Conservation (phyloP, 805 yeast genomes). For the Pichia rugopelliculosa region DNA sequence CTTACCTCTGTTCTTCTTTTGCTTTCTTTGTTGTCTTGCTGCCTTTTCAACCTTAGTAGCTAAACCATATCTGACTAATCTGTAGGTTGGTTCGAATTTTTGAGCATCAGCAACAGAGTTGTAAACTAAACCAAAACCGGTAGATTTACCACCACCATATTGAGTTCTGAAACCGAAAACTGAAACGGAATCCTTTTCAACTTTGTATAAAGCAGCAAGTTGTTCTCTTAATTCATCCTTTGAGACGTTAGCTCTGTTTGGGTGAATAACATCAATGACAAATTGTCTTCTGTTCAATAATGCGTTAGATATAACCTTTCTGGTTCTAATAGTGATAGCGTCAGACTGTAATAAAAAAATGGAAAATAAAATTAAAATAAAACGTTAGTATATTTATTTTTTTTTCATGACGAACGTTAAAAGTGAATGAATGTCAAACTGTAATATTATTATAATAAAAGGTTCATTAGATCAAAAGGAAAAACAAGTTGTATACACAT, state of each 20-base stretch:
- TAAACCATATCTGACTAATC: slow-evolving; percentile 98
- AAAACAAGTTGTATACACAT: no score
- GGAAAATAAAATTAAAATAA: slow-evolving; percentile 4
- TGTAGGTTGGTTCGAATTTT: slow-evolving; percentile 98
- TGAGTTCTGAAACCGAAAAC: slow-evolving; percentile 99
- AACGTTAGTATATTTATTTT: slow-evolving; percentile 19
- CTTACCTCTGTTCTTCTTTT: slow-evolving; percentile 99
- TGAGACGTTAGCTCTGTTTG: slow-evolving; percentile 98
- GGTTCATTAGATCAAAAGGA: no score
- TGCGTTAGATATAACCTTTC: slow-evolving; percentile 99
- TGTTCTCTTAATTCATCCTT: slow-evolving; percentile 94
- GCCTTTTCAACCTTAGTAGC: slow-evolving; percentile 94
- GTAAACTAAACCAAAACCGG: slow-evolving; percentile 99
- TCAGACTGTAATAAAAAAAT: slow-evolving; percentile 60
- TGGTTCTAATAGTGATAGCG: slow-evolving; percentile 99
- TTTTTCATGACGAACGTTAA: not conserved
- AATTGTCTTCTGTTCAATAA: slow-evolving; percentile 99
- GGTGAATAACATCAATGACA: slow-evolving; percentile 98
- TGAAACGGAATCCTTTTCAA: slow-evolving; percentile 66
- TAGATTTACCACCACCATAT: slow-evolving; percentile 99
- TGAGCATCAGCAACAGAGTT: slow-evolving; percentile 96
- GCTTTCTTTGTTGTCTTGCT: slow-evolving; percentile 99
- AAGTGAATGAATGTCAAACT: no score
- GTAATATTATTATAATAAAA: no score
- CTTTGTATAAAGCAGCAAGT: slow-evolving; percentile 55